Conservation (phyloP, 2,329 filamentous ascomycete species). For the Tolypocladium sp. region DNA sequence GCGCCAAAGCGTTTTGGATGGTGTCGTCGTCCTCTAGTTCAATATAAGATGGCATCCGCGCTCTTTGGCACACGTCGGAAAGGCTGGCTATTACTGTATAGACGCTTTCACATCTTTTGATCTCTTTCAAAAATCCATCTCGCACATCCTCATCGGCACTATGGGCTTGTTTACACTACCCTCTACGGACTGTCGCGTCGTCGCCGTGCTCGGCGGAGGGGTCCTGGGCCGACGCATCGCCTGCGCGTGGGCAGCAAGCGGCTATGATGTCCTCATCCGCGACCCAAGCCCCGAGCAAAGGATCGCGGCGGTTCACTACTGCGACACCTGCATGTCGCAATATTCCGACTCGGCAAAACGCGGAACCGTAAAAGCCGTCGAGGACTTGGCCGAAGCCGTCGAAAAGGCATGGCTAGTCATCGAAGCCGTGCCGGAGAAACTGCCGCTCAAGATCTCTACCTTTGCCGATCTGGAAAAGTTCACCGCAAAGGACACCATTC, state of each 20-base stretch:
- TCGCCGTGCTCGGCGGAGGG: slow-evolving; percentile 30
- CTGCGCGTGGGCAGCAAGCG: slow-evolving; percentile 28
- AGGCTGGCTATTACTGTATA: background rate
- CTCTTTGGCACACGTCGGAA: background rate
- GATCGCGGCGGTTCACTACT: slow-evolving; percentile 27
- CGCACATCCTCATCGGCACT: background rate
- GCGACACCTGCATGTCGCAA: slow-evolving; percentile 22
- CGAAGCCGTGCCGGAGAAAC: slow-evolving; percentile 42
- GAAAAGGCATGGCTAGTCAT: slow-evolving; percentile 42
- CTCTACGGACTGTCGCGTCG: slow-evolving; percentile 7
- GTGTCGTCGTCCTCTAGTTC: background rate
- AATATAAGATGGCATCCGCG: background rate
- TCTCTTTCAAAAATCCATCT: no score
- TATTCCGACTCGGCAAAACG: slow-evolving; percentile 12
- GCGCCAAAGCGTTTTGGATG: background rate
- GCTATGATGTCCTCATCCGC: slow-evolving; percentile 31
- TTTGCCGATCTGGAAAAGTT: slow-evolving; percentile 35
- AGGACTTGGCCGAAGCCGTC: slow-evolving; percentile 29
- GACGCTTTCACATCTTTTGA: background rate
- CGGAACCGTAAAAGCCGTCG: slow-evolving; percentile 21
- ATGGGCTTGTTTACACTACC: background rate
- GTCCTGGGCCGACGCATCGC: slow-evolving; percentile 33
- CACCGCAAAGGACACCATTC: slow-evolving; percentile 34
- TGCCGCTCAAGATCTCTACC: slow-evolving; percentile 36
- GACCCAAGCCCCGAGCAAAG: slow-evolving; percentile 29